These are phyloP conservation scores for Sarcomyxa edulis DNA, from an alignment of 768 basidiomycete genomes.

Conservation along the genomic window DNA sequence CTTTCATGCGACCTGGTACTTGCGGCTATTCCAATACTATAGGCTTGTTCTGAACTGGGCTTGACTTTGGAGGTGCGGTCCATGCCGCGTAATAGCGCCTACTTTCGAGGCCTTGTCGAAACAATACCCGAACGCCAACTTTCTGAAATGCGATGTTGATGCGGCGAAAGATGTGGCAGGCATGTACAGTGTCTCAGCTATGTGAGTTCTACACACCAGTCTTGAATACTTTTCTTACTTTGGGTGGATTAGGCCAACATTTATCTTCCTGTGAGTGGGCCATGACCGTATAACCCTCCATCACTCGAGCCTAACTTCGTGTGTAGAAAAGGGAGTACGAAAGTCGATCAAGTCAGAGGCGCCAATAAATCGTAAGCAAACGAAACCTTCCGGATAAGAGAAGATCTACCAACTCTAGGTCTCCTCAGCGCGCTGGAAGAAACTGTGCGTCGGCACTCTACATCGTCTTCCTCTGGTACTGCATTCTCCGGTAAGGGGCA, in stretches of 20 bases:
- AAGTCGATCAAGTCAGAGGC: constrained; percentile 70
- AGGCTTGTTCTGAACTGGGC: constrained; percentile 10
- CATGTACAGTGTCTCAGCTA: constrained; percentile 61
- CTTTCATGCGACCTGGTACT: constrained; percentile 79
- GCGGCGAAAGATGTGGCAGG: constrained; percentile 62
- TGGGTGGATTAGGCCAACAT: constrained; percentile 62
- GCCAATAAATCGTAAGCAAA: constrained; percentile 54
- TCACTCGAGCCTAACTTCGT: no score
- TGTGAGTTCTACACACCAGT: constrained; percentile 39
- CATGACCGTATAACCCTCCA: no score
- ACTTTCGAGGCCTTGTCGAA: constrained; percentile 65
- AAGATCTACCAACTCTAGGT: constrained; percentile 1
- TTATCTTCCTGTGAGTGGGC: constrained; percentile 74
- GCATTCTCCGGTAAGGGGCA: constrained; percentile 72
- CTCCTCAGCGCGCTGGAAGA: constrained; percentile 54
- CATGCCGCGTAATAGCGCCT: constrained; percentile 81
- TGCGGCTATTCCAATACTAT: no score
- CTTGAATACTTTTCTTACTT: neutral
- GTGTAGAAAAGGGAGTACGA: constrained; percentile 55
- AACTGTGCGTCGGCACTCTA: constrained; percentile 49
- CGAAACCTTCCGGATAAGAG: constrained; percentile 1
- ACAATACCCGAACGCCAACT: constrained; percentile 66
- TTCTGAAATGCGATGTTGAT: constrained; percentile 82
- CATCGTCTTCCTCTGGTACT: constrained; percentile 26
- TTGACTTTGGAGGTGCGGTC: constrained; percentile 74